Conservation (phyloP, 108 stramenopile genomes). For the Skeletonema costatum region DNA sequence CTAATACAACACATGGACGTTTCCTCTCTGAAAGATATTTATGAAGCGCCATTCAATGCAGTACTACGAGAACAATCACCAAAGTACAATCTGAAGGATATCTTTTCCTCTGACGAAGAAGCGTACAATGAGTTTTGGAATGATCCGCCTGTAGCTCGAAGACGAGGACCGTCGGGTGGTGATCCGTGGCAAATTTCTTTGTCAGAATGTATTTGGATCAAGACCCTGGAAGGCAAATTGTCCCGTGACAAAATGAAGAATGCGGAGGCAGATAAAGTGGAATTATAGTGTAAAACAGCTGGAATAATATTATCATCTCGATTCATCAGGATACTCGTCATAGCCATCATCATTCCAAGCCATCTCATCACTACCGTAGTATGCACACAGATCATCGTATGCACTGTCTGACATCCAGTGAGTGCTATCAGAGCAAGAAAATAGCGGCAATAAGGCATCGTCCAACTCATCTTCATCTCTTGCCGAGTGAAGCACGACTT, state of each 20-base stretch:
- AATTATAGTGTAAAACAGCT: not conserved
- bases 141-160: constrained; percentile 25
- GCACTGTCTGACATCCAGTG: not conserved
- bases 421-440: not conserved
- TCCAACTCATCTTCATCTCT: constrained; percentile 38
- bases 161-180: constrained; percentile 17
- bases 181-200: constrained; percentile 26
- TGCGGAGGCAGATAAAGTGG: not conserved
- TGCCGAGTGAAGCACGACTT: constrained; percentile 44
- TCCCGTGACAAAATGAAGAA: not conserved
- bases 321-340: constrained; percentile 46
- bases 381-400: constrained; percentile 1
- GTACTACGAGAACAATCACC: constrained; percentile 6
- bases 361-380: constrained; percentile 20
- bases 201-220: constrained; percentile 15
- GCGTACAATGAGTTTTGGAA: constrained; percentile 25
- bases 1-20: constrained; percentile 7
- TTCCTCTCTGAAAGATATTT: constrained; percentile 14
- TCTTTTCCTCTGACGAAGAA: constrained; percentile 9
- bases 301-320: not conserved
- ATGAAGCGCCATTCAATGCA: constrained; percentile 25
- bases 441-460: constrained; percentile 13
- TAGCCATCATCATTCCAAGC: constrained; percentile 33
- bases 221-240: constrained; percentile 1
- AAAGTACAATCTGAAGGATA: constrained; percentile 10